Conservation (phyloP, 176 grass and related monocot species). For the Aegilops longissima region DNA sequence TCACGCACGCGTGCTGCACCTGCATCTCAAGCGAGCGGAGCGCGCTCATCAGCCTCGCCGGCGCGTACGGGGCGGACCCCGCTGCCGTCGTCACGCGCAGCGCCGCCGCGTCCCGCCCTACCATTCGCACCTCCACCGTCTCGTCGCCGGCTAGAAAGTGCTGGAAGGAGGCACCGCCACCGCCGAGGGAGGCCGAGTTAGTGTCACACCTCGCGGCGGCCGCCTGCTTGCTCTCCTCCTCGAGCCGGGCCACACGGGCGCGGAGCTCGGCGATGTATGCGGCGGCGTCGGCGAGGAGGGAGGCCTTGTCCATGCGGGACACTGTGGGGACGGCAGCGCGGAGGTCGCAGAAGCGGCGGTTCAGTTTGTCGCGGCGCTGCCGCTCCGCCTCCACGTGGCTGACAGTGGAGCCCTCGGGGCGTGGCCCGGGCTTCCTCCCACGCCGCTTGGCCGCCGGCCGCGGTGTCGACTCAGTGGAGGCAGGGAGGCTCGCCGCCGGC, state of each 20-base stretch:
- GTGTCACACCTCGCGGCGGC: constrained; percentile 19
- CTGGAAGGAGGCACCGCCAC: constrained; percentile 11
- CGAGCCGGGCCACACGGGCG: constrained; percentile 26
- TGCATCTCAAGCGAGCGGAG: constrained; percentile 47
- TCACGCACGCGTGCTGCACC: constrained; percentile 58
- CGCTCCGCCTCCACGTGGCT: constrained; percentile 79
- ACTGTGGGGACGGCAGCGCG: constrained; percentile 72
- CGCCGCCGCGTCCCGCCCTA: constrained; percentile 33
- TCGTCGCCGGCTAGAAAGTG: background rate
- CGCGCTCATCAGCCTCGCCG: constrained; percentile 60
- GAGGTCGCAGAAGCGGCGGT: constrained; percentile 72
- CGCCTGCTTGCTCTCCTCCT: constrained; percentile 42
- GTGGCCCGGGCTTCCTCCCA: constrained; percentile 36
- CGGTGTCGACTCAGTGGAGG: background rate
- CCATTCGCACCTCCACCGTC: constrained; percentile 30
- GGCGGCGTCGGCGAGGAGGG: constrained; percentile 70
- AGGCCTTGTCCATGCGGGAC: constrained; percentile 90
- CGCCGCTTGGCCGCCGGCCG: constrained; percentile 33
- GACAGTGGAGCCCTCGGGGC: constrained; percentile 19
- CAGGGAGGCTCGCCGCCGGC: background rate
- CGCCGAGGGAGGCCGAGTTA: background rate
- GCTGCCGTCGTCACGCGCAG: constrained; percentile 35
- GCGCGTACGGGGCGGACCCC: constrained; percentile 25
- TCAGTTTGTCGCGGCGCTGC: constrained; percentile 77
- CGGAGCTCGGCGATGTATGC: constrained; percentile 78